Conservation (phyloP, 2,329 filamentous ascomycete species). For the Cryphonectria japonica region DNA sequence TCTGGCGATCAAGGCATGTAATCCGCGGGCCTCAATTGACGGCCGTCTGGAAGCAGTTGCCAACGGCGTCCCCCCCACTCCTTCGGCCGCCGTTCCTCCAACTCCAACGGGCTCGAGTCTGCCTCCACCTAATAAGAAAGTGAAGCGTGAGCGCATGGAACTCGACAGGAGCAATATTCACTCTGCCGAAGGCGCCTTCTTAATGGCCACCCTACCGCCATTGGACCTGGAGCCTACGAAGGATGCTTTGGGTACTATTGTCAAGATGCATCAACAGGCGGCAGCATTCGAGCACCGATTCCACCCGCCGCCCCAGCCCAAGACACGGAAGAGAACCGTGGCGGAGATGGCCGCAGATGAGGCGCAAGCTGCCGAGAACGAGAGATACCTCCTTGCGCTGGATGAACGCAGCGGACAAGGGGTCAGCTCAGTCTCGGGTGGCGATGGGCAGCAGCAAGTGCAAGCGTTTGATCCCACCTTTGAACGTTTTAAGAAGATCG, state of each 20-base stretch:
- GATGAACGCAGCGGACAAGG: constrained; percentile 78
- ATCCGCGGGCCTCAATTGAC: constrained; percentile 57
- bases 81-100: constrained; percentile 60
- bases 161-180: constrained; percentile 75
- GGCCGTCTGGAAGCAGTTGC: constrained; percentile 31
- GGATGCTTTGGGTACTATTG: constrained; percentile 69
- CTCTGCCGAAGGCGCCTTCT: constrained; percentile 75
- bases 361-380: constrained; percentile 83
- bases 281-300: constrained; percentile 71
- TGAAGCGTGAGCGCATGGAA: constrained; percentile 74
- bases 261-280: constrained; percentile 60
- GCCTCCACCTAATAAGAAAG: constrained; percentile 64
- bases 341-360: constrained; percentile 96
- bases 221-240: constrained; percentile 78
- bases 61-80: constrained; percentile 67
- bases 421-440: constrained; percentile 64
- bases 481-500: constrained; percentile 88
- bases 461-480: constrained; percentile 84
- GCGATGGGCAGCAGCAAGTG: constrained; percentile 71
- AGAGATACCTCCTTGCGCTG: constrained; percentile 89
- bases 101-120: constrained; percentile 64
- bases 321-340: constrained; percentile 88
- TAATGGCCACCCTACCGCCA: constrained; percentile 73
- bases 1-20: constrained; percentile 74
- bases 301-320: constrained; percentile 77